phyloP scores from a whole-genome alignment of 495 filamentous ascomycete genomes.

The Penicillium antarcticum region DNA sequence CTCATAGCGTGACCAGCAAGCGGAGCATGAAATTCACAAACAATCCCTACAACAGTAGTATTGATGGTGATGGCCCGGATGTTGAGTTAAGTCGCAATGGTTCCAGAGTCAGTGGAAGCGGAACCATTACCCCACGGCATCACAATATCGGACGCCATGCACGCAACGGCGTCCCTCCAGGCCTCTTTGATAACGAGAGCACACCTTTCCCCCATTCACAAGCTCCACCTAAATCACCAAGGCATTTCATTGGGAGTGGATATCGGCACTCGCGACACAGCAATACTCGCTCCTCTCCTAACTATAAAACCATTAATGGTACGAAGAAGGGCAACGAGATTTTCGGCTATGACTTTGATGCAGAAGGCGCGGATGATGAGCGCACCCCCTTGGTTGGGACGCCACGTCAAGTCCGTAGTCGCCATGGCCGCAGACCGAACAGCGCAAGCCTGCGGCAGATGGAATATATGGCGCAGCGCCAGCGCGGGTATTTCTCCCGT shows the following conservation, averaged over 20 bases:
- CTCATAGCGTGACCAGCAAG: constrained; percentile 72
- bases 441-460: constrained; percentile 66
- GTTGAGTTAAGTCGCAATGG: constrained; percentile 61
- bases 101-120: constrained; percentile 53
- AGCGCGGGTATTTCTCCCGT: constrained; percentile 62
- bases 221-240: constrained; percentile 55
- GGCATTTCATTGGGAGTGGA: constrained; percentile 46
- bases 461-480: constrained; percentile 68
- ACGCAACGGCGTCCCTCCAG: constrained; percentile 64
- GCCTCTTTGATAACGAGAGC: constrained; percentile 71
- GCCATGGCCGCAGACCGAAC: constrained; percentile 54
- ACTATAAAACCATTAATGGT: constrained; percentile 41
- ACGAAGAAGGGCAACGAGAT: constrained; percentile 51
- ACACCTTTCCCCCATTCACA: constrained; percentile 54
- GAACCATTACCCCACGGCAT: constrained; percentile 63
- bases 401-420: constrained; percentile 56
- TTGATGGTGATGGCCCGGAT: constrained; percentile 60
- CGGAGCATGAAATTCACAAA: constrained; percentile 99
- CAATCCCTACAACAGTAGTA: constrained; percentile 61
- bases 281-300: constrained; percentile 30
- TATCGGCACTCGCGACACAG: constrained; percentile 34
- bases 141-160: constrained; percentile 75
- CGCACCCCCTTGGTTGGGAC: constrained; percentile 78
- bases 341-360: constrained; percentile 66
- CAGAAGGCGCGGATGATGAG: constrained; percentile 85